phyloP scores from a whole-genome alignment of 2,329 filamentous ascomycete species.

The Aureobasidium namibiae region DNA sequence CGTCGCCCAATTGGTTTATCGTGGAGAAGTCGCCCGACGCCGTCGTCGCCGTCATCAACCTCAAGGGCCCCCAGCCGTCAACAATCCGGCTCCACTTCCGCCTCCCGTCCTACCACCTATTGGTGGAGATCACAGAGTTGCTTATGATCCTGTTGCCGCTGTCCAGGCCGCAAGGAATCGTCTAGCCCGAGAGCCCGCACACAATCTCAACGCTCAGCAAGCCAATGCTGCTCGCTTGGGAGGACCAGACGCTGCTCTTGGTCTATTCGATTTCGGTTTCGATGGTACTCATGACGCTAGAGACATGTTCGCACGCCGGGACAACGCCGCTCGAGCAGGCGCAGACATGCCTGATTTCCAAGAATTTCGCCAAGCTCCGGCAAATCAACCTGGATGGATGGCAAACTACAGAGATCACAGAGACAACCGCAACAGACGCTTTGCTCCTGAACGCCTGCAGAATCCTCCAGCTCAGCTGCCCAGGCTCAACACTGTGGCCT shows the following conservation, averaged over 20 bases:
- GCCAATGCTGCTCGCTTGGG: not conserved
- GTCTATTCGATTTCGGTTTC: not conserved
- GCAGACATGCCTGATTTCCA: no score
- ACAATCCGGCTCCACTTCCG: no score
- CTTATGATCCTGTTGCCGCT: not conserved
- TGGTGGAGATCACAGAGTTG: not conserved
- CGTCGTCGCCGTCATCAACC: not conserved
- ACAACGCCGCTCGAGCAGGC: no score
- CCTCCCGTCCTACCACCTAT: not conserved
- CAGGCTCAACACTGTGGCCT: no score
- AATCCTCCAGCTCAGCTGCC: no score
- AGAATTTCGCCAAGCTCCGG: no score
- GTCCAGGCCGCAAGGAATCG: not conserved
- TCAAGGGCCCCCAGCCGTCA: not conserved
- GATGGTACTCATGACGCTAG: no score
- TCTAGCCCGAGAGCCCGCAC: not conserved
- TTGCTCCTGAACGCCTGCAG: no score
- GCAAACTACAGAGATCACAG: not conserved
- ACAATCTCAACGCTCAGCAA: not conserved
- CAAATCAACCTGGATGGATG: no score
- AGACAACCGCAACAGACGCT: no score
- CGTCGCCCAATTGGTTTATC: not conserved
- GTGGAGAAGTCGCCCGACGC: not conserved
- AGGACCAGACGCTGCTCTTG: not conserved
- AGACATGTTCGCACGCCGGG: no score